Base-by-base conservation (phyloP, 2,329 filamentous ascomycete genomes). In the Cercospora citrullina region DNA sequence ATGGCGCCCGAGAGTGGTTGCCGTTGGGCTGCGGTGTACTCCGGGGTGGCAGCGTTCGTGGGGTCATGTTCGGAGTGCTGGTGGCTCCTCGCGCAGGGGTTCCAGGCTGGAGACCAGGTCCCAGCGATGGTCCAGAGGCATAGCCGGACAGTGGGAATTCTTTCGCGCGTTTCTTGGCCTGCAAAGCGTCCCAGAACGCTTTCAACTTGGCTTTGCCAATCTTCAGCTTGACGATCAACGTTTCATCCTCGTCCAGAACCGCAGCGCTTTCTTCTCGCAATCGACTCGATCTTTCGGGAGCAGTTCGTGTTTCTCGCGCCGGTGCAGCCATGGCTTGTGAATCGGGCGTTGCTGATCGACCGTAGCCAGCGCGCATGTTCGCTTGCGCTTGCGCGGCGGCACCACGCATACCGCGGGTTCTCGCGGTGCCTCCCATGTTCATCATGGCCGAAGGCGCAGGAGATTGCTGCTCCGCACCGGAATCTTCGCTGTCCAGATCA, bases 321-420 rank as follows among this genome's bases (percentile, higher is more conserved):
- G 89, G 73, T 89, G 90, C 72, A 86, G 82, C 64, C 84, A 80
- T 55, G 16, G 76, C 70, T 55, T 84, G 86, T 9, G 89, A 84
- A 78, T 98, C 95, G 3, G 95, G 95, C 0, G 95, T 98, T 77
- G 94, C 92, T 33, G 94, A 97, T 69, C 95, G 90, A n/a, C 83
- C 84, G 53, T 76, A 78, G 71, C 92, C 90, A 39, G 90, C 90
- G 70, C 87, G 83, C 88, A 98, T 94, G 65, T 94, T 91, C 71
- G 93, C 92, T 77, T 94, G 91, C 4, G 94, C 94, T 53, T 90
- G 91, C 28, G 89, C 90, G 16, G 94, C 94, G 16, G 94, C 94
- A 63, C 93, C 93, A 66, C 94, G 90, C 87, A 97, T 93, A 60
- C 91, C 91, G 77, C 94, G 87, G 8, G 93, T 97, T 70, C 94